phyloP scores from a whole-genome alignment of 805 yeast species.

The Saccharomycopsis microspora region DNA sequence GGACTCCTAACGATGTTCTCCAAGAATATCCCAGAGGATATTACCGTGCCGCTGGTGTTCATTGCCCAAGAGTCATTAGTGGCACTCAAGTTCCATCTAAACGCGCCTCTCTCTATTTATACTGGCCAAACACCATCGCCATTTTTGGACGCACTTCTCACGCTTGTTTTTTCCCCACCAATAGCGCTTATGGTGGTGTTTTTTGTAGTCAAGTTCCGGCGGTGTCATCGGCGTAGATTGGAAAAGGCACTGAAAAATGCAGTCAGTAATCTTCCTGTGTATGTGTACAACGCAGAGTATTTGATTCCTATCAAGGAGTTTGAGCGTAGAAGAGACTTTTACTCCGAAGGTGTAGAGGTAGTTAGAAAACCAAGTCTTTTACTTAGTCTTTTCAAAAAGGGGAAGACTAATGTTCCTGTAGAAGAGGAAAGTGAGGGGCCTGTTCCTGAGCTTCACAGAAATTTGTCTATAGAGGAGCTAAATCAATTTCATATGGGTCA shows the following conservation, averaged over 20 bases:
- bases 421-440: background rate
- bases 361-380: background rate
- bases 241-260: constrained; percentile 10
- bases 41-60: constrained; percentile 40
- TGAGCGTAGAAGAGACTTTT: constrained; percentile 10
- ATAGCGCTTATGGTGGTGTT: constrained; percentile 11
- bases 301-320: constrained; percentile 12
- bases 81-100: constrained; percentile 5
- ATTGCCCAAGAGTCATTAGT: constrained; percentile 28
- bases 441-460: background rate
- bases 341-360: background rate
- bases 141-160: constrained; percentile 25
- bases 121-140: constrained; percentile 22
- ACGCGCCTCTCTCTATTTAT: constrained; percentile 5
- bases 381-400: background rate
- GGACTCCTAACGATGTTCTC: constrained; percentile 48
- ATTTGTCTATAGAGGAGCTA: constrained; percentile 11
- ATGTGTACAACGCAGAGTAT: constrained; percentile 13
- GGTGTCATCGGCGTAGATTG: constrained; percentile 6
- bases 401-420: background rate
- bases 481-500: constrained; percentile 21
- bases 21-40: constrained; percentile 30
- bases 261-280: constrained; percentile 12
- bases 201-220: constrained; percentile 6
- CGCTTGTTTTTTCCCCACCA: constrained; percentile 27